Percentiles rank a stretch among this genome's conserved stretches.
Conservation (phyloP, 257 asterid species). For the Fraxinus americana region DNA sequence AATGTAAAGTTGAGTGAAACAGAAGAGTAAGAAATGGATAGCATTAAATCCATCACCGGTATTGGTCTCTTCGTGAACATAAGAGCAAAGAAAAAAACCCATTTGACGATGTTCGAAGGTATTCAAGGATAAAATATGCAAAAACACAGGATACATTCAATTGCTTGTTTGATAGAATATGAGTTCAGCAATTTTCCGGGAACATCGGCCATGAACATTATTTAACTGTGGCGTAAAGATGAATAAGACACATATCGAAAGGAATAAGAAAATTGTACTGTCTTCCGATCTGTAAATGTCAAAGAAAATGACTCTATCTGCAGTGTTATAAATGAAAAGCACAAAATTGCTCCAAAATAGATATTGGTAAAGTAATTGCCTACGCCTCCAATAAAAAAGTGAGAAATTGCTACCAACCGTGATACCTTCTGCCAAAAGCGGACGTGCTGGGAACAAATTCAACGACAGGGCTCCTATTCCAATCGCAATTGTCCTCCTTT, state of each 20-base stretch:
- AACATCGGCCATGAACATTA: background rate
- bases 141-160: background rate
- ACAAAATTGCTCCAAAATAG: background rate
- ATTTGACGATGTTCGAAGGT: background rate
- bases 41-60: constrained; percentile 2
- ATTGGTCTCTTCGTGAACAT: background rate
- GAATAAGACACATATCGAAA: background rate
- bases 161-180: background rate
- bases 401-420: background rate
- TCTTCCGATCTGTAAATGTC: background rate
- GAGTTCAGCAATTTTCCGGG: background rate
- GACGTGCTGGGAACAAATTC: constrained; percentile 38
- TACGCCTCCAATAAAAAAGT: background rate
- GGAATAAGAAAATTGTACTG: background rate
- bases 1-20: background rate
- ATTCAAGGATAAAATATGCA: background rate
- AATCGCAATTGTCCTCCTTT: constrained; percentile 52
- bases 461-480: constrained; percentile 66
- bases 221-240: background rate
- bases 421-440: constrained; percentile 78
- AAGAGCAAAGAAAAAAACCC: background rate
- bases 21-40: background rate
- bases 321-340: background rate
- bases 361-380: background rate
- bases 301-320: background rate